phyloP scores from a whole-genome alignment of 805 yeast species.

The Starmera pachycereana region DNA sequence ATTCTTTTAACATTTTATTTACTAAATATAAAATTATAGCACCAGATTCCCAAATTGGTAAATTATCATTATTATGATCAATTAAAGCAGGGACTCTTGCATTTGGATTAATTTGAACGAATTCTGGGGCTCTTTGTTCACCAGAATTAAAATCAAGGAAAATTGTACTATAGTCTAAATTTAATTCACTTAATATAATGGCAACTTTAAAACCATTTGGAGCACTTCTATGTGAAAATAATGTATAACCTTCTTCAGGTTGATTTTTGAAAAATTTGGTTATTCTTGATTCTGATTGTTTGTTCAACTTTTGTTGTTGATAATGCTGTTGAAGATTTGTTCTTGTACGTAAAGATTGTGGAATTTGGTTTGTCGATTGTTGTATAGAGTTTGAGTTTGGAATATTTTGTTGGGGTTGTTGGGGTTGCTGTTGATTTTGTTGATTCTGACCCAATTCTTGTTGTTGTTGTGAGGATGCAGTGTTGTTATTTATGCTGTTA shows the following conservation, averaged over 20 bases:
- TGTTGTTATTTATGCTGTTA: constrained; percentile 14
- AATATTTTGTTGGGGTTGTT: constrained; percentile 10
- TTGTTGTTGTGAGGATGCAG: constrained; percentile 9
- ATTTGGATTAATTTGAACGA: constrained; percentile 88
- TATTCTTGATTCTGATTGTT: constrained; percentile 45
- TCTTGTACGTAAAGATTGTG: constrained; percentile 2
- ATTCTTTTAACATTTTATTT: constrained; percentile 51
- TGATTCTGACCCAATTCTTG: constrained; percentile 15
- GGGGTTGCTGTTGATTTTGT: constrained; percentile 7
- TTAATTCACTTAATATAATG: constrained; percentile 75
- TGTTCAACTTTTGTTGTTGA: constrained; percentile 30
- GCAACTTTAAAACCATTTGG: constrained; percentile 97
- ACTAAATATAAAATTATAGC: constrained; percentile 81
- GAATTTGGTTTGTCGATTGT: constrained; percentile 5
- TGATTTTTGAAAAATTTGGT: constrained; percentile 64
- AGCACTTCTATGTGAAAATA: constrained; percentile 79
- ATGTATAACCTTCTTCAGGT: constrained; percentile 74
- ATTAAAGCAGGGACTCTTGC: constrained; percentile 93
- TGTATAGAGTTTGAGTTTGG: background rate
- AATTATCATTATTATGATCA: constrained; percentile 74
- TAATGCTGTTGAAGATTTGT: constrained; percentile 29
- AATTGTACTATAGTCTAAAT: constrained; percentile 68
- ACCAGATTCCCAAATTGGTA: constrained; percentile 91
- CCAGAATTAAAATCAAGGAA: constrained; percentile 80
- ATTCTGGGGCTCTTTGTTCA: constrained; percentile 90